Conservation (phyloP, 495 filamentous ascomycete species). For the Neurospora intermedia region DNA sequence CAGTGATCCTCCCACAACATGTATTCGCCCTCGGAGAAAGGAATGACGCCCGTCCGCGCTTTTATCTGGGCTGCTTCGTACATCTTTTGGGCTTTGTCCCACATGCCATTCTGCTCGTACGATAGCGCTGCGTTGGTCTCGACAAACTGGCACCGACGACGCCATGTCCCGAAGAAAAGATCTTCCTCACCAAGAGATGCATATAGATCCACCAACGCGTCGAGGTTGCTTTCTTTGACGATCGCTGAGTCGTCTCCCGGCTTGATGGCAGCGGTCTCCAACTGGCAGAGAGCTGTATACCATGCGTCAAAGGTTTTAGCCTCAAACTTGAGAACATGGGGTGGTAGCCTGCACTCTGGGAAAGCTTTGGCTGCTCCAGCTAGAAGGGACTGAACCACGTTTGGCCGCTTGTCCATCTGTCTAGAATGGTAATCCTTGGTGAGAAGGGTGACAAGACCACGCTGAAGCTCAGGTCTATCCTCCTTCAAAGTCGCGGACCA, state of each 20-base stretch:
- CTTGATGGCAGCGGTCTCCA: constrained; percentile 75
- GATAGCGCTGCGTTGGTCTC: constrained; percentile 95
- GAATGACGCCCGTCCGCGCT: constrained; percentile 80
- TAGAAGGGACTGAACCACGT: constrained; percentile 84
- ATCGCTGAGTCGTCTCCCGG: constrained; percentile 73
- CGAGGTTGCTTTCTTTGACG: constrained; percentile 86
- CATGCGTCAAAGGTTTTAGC: constrained; percentile 87
- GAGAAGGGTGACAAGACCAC: constrained; percentile 72
- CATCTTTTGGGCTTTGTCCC: constrained; percentile 93
- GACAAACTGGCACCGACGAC: constrained; percentile 84
- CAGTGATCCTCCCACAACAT: constrained; percentile 99
- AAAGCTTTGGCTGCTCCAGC: constrained; percentile 71
- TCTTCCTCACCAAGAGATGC: constrained; percentile 85
- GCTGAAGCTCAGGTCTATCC: constrained; percentile 82
- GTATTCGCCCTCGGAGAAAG: constrained; percentile 94
- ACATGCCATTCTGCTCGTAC: constrained; percentile 98
- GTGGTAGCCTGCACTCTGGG: constrained; percentile 83
- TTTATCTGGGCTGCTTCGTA: constrained; percentile 97
- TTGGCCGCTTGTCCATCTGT: constrained; percentile 87
- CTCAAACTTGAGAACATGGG: constrained; percentile 89
- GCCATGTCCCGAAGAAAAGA: constrained; percentile 96
- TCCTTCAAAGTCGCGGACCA: constrained; percentile 84
- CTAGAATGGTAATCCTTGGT: constrained; percentile 92
- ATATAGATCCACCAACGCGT: constrained; percentile 87
- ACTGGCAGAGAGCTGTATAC: constrained; percentile 77